These are phyloP conservation scores for Calonectria pseudoreteaudii DNA, from an alignment of 2,329 filamentous ascomycete genomes.

Conservation along the genomic window DNA sequence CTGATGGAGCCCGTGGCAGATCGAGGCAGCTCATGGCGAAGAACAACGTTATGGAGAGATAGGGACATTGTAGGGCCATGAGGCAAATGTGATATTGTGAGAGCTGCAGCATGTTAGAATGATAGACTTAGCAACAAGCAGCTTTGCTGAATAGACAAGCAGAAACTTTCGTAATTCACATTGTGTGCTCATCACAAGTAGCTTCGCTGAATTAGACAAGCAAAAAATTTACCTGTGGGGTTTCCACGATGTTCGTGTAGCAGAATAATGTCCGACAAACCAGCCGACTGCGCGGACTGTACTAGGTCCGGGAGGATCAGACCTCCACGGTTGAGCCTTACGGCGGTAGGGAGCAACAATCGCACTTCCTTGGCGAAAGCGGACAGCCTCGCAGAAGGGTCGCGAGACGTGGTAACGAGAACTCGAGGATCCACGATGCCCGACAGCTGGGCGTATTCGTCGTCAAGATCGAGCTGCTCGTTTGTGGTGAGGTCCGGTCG, in stretches of 20 bases:
- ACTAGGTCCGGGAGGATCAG: slow-evolving; percentile 89
- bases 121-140: too few relatives aligned
- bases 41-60: slow-evolving; percentile 90
- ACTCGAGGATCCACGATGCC: slow-evolving; percentile 91
- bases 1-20: slow-evolving; percentile 87
- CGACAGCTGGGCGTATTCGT: slow-evolving; percentile 92
- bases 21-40: slow-evolving; percentile 93
- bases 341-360: slow-evolving; percentile 83
- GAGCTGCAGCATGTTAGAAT: slow-evolving; percentile 55
- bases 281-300: slow-evolving; percentile 81
- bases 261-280: slow-evolving; percentile 86
- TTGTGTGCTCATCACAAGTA: too few relatives aligned
- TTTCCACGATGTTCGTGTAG: slow-evolving; percentile 94
- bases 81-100: slow-evolving; percentile 87
- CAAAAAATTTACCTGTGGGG: slow-evolving; percentile 66
- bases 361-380: slow-evolving; percentile 82
- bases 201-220: too few relatives aligned
- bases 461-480: slow-evolving; percentile 81
- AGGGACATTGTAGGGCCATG: slow-evolving; percentile 86
- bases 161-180: too few relatives aligned
- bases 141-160: too few relatives aligned
- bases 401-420: slow-evolving; percentile 90
- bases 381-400: slow-evolving; percentile 85
- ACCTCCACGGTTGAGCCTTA: slow-evolving; percentile 92
- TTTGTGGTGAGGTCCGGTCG: slow-evolving; percentile 73